A percentile compares a stretch with the other conserved stretches of the same genome.
Evolutionary conservation across 768 basidiomycete genomes (phyloP).

Genomic region (Trametes punicea): DNA sequence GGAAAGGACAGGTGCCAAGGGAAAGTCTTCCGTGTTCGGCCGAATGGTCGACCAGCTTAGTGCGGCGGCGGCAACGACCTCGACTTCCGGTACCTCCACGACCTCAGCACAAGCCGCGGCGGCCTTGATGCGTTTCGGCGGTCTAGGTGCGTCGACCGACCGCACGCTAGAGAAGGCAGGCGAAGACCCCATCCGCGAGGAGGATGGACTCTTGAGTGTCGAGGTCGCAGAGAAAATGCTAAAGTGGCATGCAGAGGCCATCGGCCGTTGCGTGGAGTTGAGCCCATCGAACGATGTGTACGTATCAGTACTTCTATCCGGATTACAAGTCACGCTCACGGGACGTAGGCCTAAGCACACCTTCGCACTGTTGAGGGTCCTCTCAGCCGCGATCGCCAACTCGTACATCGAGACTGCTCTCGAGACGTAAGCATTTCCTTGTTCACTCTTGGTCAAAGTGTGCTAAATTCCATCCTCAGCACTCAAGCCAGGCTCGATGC

Average conservation of each 20-base stretch:
- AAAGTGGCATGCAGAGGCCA: constrained; percentile 97
- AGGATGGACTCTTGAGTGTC: constrained; percentile 78
- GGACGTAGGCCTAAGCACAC: constrained; percentile 77
- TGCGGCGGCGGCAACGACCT: constrained; percentile 66
- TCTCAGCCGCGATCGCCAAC: constrained; percentile 82
- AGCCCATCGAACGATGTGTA: constrained; percentile 81
- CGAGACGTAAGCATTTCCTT: constrained; percentile 70
- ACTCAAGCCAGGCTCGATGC: constrained; percentile 68
- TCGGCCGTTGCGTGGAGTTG: constrained; percentile 91
- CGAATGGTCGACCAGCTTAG: constrained; percentile 89
- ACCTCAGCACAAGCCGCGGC: constrained; percentile 85
- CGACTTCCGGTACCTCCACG: constrained; percentile 54
- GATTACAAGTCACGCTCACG: background rate
- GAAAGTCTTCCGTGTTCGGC: constrained; percentile 79
- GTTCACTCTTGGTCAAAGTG: background rate
- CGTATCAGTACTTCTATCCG: constrained; percentile 31
- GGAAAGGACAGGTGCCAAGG: constrained; percentile 61
- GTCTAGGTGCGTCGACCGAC: constrained; percentile 42
- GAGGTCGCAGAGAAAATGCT: constrained; percentile 86
- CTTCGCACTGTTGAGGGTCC: constrained; percentile 73
- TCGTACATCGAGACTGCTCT: constrained; percentile 89
- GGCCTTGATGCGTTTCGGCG: constrained; percentile 85
- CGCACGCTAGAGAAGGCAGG: constrained; percentile 32
- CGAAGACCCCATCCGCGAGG: constrained; percentile 74
- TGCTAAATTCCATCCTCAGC: constrained; percentile 37